Evolutionary conservation across 345 rosid genomes (phyloP).

Genomic region (Trapa incisa): DNA sequence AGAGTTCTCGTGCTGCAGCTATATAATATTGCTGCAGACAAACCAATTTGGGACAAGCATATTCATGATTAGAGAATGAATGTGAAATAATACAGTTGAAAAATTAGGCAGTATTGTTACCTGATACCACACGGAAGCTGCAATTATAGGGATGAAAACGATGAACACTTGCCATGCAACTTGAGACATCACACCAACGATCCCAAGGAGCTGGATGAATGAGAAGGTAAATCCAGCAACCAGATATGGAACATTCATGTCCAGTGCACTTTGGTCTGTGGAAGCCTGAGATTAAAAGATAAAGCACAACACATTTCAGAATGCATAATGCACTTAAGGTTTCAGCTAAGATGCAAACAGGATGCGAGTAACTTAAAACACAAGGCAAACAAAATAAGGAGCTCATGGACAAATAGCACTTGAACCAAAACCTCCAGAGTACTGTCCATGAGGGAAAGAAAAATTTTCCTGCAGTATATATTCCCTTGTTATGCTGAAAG

Average conservation of each 20-base stretch:
- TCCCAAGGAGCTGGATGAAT: conserved; percentile 48
- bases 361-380: no score
- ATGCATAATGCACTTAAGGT: background rate
- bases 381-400: no score
- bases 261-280: conserved; percentile 63
- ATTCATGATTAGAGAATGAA: background rate
- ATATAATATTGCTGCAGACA: conserved; percentile 55
- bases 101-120: conserved; percentile 19
- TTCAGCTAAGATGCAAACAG: background rate
- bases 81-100: background rate
- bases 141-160: conserved; percentile 52
- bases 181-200: conserved; percentile 67
- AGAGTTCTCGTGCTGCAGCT: conserved; percentile 57
- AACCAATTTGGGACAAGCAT: background rate
- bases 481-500: background rate
- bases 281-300: conserved; percentile 44
- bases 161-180: conserved; percentile 75
- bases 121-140: conserved; percentile 66
- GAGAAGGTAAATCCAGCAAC: conserved; percentile 35
- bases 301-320: background rate
- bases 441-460: background rate
- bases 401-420: background rate
- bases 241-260: conserved; percentile 33
- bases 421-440: background rate
- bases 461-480: background rate